These are phyloP conservation scores for Fusarium transvaalense DNA, from an alignment of 2,329 filamentous ascomycete species.

Conservation along the genomic window DNA sequence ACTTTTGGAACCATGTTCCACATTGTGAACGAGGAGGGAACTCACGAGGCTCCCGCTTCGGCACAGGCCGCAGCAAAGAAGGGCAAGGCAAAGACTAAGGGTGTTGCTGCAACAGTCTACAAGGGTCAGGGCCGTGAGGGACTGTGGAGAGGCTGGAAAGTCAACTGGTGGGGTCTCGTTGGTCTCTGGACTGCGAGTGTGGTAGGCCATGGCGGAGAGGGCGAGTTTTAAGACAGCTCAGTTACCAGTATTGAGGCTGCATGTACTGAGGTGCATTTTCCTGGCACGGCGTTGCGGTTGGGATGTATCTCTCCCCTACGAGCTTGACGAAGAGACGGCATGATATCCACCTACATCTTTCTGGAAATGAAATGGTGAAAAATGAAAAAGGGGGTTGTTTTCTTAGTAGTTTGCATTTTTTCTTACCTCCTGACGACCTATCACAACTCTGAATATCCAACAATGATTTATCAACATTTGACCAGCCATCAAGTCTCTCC, in stretches of 20 bases:
- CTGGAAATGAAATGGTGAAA: conserved; percentile 36
- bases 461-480: not conserved
- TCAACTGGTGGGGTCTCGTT: conserved; percentile 81
- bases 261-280: conserved; percentile 48
- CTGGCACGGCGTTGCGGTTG: conserved; percentile 53
- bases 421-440: conserved; percentile 25
- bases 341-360: conserved; percentile 57
- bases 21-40: conserved; percentile 86
- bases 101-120: conserved; percentile 54
- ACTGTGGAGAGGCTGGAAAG: conserved; percentile 80
- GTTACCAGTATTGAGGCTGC: conserved; percentile 35
- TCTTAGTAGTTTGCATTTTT: conserved; percentile 45
- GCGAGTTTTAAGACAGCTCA: conserved; percentile 63
- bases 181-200: conserved; percentile 79
- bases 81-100: conserved; percentile 50
- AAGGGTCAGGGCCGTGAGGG: conserved; percentile 77
- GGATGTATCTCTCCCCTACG: conserved; percentile 54
- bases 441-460: conserved; percentile 35
- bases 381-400: conserved; percentile 26
- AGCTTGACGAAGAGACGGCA: conserved; percentile 56
- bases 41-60: conserved; percentile 59
- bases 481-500: not conserved
- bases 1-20: conserved; percentile 91
- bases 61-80: conserved; percentile 51
- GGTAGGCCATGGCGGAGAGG: conserved; percentile 71